Percentiles rank a stretch among this genome's conserved stretches.
Evolutionary conservation across 1,284 basidiomycete genomes (phyloP).

Genomic region (Trametes hirsuta): DNA sequence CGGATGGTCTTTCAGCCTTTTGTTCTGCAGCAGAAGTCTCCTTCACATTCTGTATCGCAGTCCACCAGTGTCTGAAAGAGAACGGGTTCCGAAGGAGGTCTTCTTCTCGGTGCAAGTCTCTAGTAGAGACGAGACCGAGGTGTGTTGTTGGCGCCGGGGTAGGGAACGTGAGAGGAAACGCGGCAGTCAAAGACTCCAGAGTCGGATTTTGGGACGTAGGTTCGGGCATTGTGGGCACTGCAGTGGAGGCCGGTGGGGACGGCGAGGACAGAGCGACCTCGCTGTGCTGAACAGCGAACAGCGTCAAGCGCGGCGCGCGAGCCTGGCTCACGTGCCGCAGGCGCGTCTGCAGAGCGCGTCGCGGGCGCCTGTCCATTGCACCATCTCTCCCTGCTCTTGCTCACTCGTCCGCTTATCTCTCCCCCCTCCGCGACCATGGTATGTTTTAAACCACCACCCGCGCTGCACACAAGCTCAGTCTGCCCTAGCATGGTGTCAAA

Average conservation of each 20-base stretch:
- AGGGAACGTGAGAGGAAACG: conserved; percentile 86
- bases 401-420: conserved; percentile 8
- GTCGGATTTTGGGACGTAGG: conserved; percentile 29
- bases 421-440: conserved; percentile 6
- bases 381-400: conserved; percentile 12
- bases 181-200: conserved; percentile 52
- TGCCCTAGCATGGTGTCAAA: conserved; percentile 75
- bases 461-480: background rate
- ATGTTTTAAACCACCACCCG: background rate
- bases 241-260: background rate
- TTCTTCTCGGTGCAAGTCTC: conserved; percentile 90
- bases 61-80: conserved; percentile 92
- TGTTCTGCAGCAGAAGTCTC: conserved; percentile 63
- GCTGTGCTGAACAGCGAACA: background rate
- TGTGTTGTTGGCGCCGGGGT: conserved; percentile 82
- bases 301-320: conserved; percentile 6
- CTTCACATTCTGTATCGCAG: conserved; percentile 80
- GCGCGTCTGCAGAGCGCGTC: conserved; percentile 16
- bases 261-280: background rate
- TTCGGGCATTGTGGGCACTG: conserved; percentile 51
- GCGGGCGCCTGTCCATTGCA: conserved; percentile 5
- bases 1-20: conserved; percentile 54
- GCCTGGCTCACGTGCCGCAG: conserved; percentile 14
- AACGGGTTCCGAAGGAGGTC: conserved; percentile 93
- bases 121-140: conserved; percentile 72